Base-by-base conservation (phyloP, 495 filamentous ascomycete species). In the Podospora pseudopauciseta region DNA sequence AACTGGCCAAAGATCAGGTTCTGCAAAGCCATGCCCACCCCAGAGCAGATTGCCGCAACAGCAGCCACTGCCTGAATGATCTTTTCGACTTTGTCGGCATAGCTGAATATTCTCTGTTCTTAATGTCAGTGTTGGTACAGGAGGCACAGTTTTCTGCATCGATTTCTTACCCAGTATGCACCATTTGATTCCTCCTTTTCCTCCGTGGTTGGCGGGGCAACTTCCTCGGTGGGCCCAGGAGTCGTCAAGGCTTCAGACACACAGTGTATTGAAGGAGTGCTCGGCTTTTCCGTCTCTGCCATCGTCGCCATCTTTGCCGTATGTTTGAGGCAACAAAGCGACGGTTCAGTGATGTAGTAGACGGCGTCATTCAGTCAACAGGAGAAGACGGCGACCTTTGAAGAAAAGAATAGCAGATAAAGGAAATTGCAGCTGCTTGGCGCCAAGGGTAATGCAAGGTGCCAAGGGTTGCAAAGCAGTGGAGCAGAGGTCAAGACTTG, bases 1-100 rank as follows among this genome's bases (percentile, higher is more conserved):
- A 77, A 73, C 23, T 69, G 63, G 61, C 79, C 79, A 62, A 79
- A 75, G 18, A 81, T 71, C 19, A 82, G 23, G 11, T 78, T 77
- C 71, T 80, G 78, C 32, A 79, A 28, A 2, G 80, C 78, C 4
- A 81, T 74, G 1, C 74, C 67, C 2, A 72, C 74, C 5, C 80
- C 79, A 0, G 78, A 71, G 13, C 67, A 76, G 15, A 80, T 72
- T 11, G 72, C 70, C 5, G 65, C 65, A 13, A 68, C 1, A 4
- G 66, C 30, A 26, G 71, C 67, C 20, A 75, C 32, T 59, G 49
- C 68, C 56, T 72, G 70, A 9, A 75, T 19, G 15, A 66, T 62
- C 53, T 65, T 63, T 16, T 73, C 74, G 16, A 67, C 66, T 9
- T 61, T 26, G 15, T 64, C 65, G 19, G 44, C 72, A 54, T 69